Evolutionary conservation across 1,284 basidiomycete genomes (phyloP), one percentile per base, ranked within the genome.

Genomic region (Cryptococcus jaspeensis): DNA sequence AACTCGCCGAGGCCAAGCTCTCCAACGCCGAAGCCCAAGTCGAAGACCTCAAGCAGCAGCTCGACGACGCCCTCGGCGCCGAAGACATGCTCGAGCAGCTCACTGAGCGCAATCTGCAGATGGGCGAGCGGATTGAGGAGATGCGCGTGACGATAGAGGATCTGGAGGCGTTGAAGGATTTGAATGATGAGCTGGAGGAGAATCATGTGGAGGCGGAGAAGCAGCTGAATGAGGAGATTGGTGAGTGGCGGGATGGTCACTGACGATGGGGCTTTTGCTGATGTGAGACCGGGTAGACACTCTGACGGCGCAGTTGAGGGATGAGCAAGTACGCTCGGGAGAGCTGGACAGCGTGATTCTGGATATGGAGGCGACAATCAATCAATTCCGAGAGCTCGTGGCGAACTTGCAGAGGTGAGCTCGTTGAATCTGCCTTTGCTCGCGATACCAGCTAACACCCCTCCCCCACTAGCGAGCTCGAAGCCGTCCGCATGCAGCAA

Each of bases 171-270:
- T 84, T 99, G 50, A 92, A 94, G 74, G 94, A 98, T 67, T 86
- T 99, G 53, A 92, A 88, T 62, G 95, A 99, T 65, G 96, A 99
- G 77, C 83, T 99, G 2, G 96, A 99, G 75, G 95, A 99, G 78
- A 92, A 90, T 69, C 95, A 99, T 66, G 75, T 91, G 7, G 95
- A 97, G 76, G 92, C 92, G 0, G 95, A 98, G 78, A 92, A 90
- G 76, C 85, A 88, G 41, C 79, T 99, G 62, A 88, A 94, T 67
- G 91, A 91, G 55, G 94, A 97, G 56, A 83, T 98, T 42, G 88
- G 91, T 89, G 49, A 51, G 83, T 72, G 52, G 39, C 36, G 35
- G 1, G 1, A 74, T 90, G 90, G 91, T 78, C 81, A 45, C 87
- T 87, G 69, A 88, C 90, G 43, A 71, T 80, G 1, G 13, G 3